A percentile compares a stretch with the other conserved stretches of the same genome.
phyloP scores from a whole-genome alignment of 2,329 filamentous ascomycete genomes.

The Alternaria hordeiaustralica region DNA sequence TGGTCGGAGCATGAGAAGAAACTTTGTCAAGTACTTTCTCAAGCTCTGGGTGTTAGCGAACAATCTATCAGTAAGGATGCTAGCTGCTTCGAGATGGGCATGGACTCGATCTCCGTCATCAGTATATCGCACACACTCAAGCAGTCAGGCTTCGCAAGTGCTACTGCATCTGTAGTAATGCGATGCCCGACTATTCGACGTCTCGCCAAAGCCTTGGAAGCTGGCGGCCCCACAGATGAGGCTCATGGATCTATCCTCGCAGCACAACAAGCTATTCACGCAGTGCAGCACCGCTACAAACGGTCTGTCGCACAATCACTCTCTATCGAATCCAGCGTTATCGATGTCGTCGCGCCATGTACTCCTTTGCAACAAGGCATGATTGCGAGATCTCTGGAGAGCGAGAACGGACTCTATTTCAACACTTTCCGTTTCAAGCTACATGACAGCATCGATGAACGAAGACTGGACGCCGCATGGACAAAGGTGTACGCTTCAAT shows the following conservation, averaged over 20 bases:
- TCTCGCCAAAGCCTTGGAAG: constrained; percentile 45
- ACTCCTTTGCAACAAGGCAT: constrained; percentile 88
- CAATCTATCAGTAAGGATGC: constrained; percentile 60
- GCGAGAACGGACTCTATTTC: constrained; percentile 70
- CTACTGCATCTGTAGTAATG: constrained; percentile 72
- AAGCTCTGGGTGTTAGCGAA: constrained; percentile 57
- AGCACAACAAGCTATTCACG: constrained; percentile 66
- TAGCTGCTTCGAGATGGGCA: constrained; percentile 83
- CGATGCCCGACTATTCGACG: constrained; percentile 57
- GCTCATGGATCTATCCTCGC: constrained; percentile 51
- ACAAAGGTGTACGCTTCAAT: constrained; percentile 57
- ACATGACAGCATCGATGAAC: constrained; percentile 51
- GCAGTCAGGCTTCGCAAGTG: constrained; percentile 64
- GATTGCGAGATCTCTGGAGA: constrained; percentile 72
- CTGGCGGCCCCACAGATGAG: not conserved
- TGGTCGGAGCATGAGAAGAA: constrained; percentile 51
- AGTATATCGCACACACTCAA: constrained; percentile 71
- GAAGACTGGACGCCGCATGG: constrained; percentile 65
- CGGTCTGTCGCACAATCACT: constrained; percentile 62
- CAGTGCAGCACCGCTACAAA: constrained; percentile 68
- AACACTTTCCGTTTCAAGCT: constrained; percentile 73
- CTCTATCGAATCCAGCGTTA: constrained; percentile 55
- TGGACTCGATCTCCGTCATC: constrained; percentile 87
- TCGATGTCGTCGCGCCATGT: constrained; percentile 81
- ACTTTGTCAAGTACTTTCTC: constrained; percentile 62